Evolutionary conservation across 2,329 filamentous ascomycete genomes (phyloP).

Genomic region (Xenoacremonium recifei): DNA sequence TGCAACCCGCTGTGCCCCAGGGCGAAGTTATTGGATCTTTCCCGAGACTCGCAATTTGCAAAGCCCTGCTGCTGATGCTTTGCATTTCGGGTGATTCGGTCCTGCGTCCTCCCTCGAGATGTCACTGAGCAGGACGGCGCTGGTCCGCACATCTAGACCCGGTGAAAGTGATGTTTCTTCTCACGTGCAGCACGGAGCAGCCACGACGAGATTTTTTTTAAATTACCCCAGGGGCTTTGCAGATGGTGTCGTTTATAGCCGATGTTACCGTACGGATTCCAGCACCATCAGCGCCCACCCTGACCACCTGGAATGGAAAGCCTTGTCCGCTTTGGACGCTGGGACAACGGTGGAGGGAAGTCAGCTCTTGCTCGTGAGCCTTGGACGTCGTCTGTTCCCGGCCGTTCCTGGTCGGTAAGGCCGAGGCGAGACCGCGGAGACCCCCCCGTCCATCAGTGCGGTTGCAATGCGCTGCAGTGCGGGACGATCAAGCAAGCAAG

Average conservation of each 20-base stretch:
- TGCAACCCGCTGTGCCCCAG: no score
- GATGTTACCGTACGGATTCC: not conserved
- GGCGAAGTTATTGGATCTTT: no score
- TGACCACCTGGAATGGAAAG: constrained; percentile 2
- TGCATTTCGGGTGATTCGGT: not conserved
- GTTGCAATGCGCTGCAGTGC: constrained; percentile 9
- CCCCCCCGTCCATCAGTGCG: not conserved
- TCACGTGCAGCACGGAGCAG: constrained; percentile 1
- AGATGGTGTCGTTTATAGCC: constrained; percentile 1
- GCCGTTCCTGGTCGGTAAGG: not conserved
- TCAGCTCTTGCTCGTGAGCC: not conserved
- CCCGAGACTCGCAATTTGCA: not conserved
- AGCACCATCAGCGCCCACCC: no score
- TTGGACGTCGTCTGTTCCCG: not conserved
- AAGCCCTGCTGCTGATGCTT: not conserved
- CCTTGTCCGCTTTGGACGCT: not conserved
- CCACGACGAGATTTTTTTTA: constrained; percentile 1
- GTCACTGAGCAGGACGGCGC: not conserved
- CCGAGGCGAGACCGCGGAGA: not conserved
- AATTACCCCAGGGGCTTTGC: constrained; percentile 9
- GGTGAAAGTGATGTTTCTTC: constrained; percentile 2
- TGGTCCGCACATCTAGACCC: not conserved
- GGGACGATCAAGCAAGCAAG: constrained; percentile 27
- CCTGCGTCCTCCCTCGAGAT: not conserved
- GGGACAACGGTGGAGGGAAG: not conserved